Percentiles rank a stretch among this genome's conserved stretches.
Conservation (phyloP, 1,284 basidiomycete species). For the Chondrostereum purpureum region DNA sequence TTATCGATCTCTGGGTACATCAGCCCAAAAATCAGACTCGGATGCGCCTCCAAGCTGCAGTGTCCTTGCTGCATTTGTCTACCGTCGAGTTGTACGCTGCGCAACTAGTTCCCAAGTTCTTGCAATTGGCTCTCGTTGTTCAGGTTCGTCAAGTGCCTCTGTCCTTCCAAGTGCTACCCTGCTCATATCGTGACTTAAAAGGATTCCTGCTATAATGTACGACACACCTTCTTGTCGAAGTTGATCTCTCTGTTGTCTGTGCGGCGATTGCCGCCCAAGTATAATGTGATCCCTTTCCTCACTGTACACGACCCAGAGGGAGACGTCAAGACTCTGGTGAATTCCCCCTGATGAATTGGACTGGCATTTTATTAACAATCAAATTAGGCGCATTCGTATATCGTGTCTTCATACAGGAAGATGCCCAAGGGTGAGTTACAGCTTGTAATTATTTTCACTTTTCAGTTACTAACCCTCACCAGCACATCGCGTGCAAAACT, state of each 20-base stretch:
- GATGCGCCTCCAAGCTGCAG: conserved; percentile 76
- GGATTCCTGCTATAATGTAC: conserved; percentile 88
- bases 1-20: too few species aligned
- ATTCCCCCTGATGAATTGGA: conserved; percentile 12
- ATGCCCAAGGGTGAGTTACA: conserved; percentile 38
- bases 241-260: conserved; percentile 55
- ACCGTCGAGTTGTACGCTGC: conserved; percentile 56
- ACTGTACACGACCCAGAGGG: conserved; percentile 88
- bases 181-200: conserved; percentile 22
- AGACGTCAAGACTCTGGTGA: conserved; percentile 62
- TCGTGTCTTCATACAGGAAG: conserved; percentile 39
- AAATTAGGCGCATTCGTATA: conserved; percentile 53
- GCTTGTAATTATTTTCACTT: not conserved
- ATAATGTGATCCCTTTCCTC: conserved; percentile 83
- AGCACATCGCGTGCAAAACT: conserved; percentile 58
- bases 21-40: conserved; percentile 59
- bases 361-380: conserved; percentile 1
- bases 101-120: conserved; percentile 57
- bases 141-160: conserved; percentile 47
- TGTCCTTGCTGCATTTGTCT: conserved; percentile 79
- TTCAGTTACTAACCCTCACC: conserved; percentile 7
- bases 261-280: conserved; percentile 63
- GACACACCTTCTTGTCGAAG: conserved; percentile 74
- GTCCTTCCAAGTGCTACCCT: not conserved
- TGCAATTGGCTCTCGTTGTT: conserved; percentile 65